Percentiles rank a stretch among this genome's conserved stretches.
Conservation (phyloP, 176 grass and related monocot species). For the Phragmites australis region DNA sequence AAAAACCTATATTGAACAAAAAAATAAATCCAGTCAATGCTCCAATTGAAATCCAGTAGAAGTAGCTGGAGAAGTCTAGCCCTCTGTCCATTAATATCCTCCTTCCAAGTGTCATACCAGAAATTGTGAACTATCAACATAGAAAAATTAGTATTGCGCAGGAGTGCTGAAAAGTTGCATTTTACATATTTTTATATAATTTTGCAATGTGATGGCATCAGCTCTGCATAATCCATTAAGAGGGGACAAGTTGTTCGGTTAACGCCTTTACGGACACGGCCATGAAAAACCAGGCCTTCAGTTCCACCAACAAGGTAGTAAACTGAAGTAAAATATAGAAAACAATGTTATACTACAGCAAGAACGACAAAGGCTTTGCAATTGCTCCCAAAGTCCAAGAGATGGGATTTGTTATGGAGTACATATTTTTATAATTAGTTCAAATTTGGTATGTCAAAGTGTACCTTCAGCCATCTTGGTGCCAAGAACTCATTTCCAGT, state of each 20-base stretch:
- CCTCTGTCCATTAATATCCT: constrained; percentile 57
- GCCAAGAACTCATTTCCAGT: constrained; percentile 83
- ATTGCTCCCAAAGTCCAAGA: neutral
- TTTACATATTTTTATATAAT: neutral
- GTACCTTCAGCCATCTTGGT: constrained; percentile 85
- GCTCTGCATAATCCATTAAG: neutral
- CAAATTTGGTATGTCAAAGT: neutral
- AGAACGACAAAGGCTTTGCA: neutral
- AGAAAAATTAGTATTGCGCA: neutral
- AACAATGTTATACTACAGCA: neutral
- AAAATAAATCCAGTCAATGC: constrained; percentile 67
- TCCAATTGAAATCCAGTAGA: constrained; percentile 80
- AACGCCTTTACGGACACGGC: neutral
- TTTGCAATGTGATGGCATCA: neutral
- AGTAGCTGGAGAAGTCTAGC: constrained; percentile 63
- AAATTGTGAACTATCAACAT: constrained; percentile 33
- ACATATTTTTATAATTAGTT: neutral
- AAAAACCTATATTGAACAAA: constrained; percentile 66
- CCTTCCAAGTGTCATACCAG: constrained; percentile 52
- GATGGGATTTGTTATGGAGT: neutral
- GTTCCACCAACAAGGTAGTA: neutral
- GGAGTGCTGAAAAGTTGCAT: neutral
- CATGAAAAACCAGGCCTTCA: neutral
- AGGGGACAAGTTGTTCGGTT: neutral
- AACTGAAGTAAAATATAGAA: neutral